phyloP scores from a whole-genome alignment of 2,329 filamentous ascomycete species.

The Colletotrichum graminicola region DNA sequence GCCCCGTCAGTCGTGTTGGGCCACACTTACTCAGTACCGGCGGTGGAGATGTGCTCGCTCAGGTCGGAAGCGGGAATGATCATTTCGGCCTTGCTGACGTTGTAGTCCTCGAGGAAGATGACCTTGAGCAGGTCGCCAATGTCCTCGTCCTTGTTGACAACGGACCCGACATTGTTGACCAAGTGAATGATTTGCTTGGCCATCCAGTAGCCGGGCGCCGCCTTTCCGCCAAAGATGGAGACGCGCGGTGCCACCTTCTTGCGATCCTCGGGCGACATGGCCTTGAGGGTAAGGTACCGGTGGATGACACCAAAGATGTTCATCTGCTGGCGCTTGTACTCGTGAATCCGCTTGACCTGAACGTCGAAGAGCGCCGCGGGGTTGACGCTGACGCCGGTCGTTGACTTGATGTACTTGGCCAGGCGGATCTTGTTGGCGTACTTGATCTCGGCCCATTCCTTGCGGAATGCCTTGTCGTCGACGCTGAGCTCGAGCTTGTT shows the following conservation, averaged over 20 bases:
- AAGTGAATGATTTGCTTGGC: conserved; percentile 98
- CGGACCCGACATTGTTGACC: conserved; percentile 89
- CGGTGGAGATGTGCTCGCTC: conserved; percentile 98
- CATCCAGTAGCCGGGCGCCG: conserved; percentile 99
- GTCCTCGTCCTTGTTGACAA: conserved; percentile 93
- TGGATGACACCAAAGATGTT: conserved; percentile 99
- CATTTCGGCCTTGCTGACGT: conserved; percentile 98
- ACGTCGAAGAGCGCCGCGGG: conserved; percentile 93
- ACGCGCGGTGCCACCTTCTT: conserved; percentile 91
- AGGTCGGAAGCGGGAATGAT: conserved; percentile 95
- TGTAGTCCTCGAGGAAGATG: conserved; percentile 97
- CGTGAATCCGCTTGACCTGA: conserved; percentile 98
- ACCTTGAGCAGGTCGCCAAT: conserved; percentile 97
- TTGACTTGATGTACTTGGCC: conserved; percentile 89
- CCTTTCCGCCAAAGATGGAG: conserved; percentile 97
- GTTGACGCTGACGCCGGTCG: conserved; percentile 85
- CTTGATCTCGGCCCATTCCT: conserved; percentile 97
- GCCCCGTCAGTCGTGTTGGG: neutral
- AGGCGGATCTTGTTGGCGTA: conserved; percentile 94
- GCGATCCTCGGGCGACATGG: conserved; percentile 82
- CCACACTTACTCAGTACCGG: conserved; percentile 82
- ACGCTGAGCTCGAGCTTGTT: conserved; percentile 87
- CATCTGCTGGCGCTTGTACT: conserved; percentile 98
- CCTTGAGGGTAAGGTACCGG: conserved; percentile 90
- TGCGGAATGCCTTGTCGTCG: conserved; percentile 90